Percentiles rank a stretch among this genome's conserved stretches.
Conservation (phyloP, 768 basidiomycete species). For the Mycena alexandri region DNA sequence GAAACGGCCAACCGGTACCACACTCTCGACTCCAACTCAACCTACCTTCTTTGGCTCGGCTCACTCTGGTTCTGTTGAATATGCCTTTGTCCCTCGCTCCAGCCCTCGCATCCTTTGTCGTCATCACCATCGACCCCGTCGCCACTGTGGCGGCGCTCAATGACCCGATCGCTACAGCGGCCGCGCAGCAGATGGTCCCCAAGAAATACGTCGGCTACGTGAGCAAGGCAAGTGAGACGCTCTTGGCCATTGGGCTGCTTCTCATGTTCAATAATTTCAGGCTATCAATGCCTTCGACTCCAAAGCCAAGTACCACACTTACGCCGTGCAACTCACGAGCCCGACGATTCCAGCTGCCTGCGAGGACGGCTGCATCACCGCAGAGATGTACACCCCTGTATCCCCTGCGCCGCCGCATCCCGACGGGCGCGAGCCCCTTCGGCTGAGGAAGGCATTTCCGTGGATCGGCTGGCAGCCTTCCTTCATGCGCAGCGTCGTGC, state of each 20-base stretch:
- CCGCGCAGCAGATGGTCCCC: conserved; percentile 5
- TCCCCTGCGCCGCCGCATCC: conserved; percentile 15
- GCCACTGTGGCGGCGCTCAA: conserved; percentile 23
- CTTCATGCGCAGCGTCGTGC: conserved; percentile 27
- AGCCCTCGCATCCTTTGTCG: conserved; percentile 17
- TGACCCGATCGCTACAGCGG: conserved; percentile 28
- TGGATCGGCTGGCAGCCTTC: conserved; percentile 30
- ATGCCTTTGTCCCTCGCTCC: conserved; percentile 28
- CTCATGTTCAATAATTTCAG: neutral
- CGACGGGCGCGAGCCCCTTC: conserved; percentile 1
- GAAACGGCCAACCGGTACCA: neutral
- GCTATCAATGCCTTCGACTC: conserved; percentile 25
- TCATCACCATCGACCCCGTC: conserved; percentile 27
- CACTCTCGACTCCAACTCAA: conserved; percentile 1
- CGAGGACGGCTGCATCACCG: conserved; percentile 5
- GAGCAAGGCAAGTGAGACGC: conserved; percentile 17
- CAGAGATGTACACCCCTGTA: conserved; percentile 26
- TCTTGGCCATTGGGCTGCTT: neutral
- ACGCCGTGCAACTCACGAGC: conserved; percentile 25
- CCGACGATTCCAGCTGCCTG: conserved; percentile 18
- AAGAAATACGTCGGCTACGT: conserved; percentile 31
- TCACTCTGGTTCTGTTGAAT: neutral
- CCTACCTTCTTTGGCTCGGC: neutral
- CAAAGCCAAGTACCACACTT: conserved; percentile 23
- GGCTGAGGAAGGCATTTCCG: conserved; percentile 4